Evolutionary conservation across 768 basidiomycete genomes (phyloP).

Genomic region (Antrodiella citrinella): DNA sequence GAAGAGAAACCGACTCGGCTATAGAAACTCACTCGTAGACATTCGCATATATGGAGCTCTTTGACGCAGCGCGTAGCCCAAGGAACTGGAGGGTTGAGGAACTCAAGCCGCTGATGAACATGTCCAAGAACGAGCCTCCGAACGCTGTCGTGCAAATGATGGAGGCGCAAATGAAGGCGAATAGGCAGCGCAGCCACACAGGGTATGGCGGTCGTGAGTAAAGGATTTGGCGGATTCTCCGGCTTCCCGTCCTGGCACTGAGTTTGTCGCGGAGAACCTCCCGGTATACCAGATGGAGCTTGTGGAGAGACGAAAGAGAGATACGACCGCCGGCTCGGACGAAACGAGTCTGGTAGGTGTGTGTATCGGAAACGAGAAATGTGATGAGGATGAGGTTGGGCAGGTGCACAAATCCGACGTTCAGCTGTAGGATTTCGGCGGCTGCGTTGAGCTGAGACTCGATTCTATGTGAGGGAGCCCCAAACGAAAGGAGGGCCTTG

Average conservation of each 20-base stretch:
- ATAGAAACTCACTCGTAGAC: slow-evolving; percentile 75
- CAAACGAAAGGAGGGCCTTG: slow-evolving; percentile 83
- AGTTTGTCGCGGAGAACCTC: slow-evolving; percentile 81
- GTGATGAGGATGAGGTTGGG: slow-evolving; percentile 75
- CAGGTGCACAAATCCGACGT: slow-evolving; percentile 78
- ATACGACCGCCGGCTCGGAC: slow-evolving; percentile 75
- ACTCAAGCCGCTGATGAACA: slow-evolving; percentile 70
- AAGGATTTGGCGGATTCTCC: slow-evolving; percentile 57
- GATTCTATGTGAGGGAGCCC: slow-evolving; percentile 90
- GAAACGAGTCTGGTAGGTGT: slow-evolving; percentile 76
- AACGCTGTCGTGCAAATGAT: slow-evolving; percentile 81
- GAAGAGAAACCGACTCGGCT: neutral
- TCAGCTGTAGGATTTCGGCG: slow-evolving; percentile 67
- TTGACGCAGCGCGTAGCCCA: slow-evolving; percentile 74
- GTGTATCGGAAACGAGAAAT: slow-evolving; percentile 66
- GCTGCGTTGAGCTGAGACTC: slow-evolving; percentile 83
- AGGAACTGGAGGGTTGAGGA: slow-evolving; percentile 70
- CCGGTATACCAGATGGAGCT: slow-evolving; percentile 79
- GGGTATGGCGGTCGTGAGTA: slow-evolving; percentile 61
- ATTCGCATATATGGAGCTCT: slow-evolving; percentile 88
- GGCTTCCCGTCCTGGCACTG: slow-evolving; percentile 62
- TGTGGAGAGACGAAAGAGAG: slow-evolving; percentile 74
- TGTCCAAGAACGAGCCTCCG: slow-evolving; percentile 74
- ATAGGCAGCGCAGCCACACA: slow-evolving; percentile 54
- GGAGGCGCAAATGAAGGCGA: slow-evolving; percentile 72